Base-by-base conservation (phyloP, 208 protist genomes). In the Crithidia acanthocephali region DNA sequence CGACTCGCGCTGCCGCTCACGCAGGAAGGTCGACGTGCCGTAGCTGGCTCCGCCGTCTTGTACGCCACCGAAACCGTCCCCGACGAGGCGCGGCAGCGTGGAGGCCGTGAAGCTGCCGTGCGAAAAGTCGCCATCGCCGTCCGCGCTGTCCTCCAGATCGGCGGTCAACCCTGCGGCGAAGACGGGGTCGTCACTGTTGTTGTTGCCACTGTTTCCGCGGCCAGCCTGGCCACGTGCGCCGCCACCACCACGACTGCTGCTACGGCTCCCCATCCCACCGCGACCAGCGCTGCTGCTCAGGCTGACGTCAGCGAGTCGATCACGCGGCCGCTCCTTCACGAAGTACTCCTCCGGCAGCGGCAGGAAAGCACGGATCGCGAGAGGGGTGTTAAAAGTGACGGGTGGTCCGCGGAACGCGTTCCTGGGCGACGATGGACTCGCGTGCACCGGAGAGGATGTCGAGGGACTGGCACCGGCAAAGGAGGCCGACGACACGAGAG, bases 341-440 rank as follows among this genome's bases (percentile, higher is more conserved):
- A 88, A 88, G 55, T 64, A 84, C 30, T 70, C 75, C 59, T 83
- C 75, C 10, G 65, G 72, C 40, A 83, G 32, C 0, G 88, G 88
- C 18, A 94, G 79, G 79, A 94, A 94, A 13, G 79, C 84, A 52
- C 85, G 85, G 25, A 94, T 82, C 27, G 88, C 81, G 30, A 90
- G 75, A 15, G 81, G 69, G 10, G 80, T 85, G 73, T 94, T 94
- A 68, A 91, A 94, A 27, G 60, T 68, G 48, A 87, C 45, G 18
- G 40, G 52, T 22, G 67, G 72, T 0, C 61, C 67, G 25, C 55
- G 37, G 35, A 51, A 58, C 1, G 28, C 57, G 50, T 20, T 30
- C 20, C n/a, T 20, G 40, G 55, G 42, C 3, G 68, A 68, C 1
- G 47, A 35, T 3, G 60, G 13, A 23, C 27, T 44, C 0, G 62